Percentiles rank a stretch among this genome's conserved stretches.
These are phyloP conservation scores for Phyllostachys edulis DNA, from an alignment of 176 grass and related monocot species.

Conservation along the genomic window DNA sequence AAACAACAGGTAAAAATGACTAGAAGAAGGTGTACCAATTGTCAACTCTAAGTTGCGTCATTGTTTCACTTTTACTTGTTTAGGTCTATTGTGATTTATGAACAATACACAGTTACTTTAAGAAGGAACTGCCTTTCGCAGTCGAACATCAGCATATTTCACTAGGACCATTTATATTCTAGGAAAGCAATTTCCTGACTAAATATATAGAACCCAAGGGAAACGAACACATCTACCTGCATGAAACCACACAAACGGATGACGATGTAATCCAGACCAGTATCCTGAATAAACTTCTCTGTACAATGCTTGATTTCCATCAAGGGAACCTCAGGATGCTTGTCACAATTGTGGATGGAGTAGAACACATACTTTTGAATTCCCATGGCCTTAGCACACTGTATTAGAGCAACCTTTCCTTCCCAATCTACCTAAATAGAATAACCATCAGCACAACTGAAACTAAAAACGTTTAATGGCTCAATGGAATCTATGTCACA, in stretches of 20 bases:
- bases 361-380: constrained; percentile 97
- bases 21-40: not conserved
- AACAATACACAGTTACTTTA: not conserved
- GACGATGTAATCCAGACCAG: constrained; percentile 68
- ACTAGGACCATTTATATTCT: constrained; percentile 6
- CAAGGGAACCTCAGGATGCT: constrained; percentile 94
- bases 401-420: constrained; percentile 99
- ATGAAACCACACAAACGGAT: constrained; percentile 96
- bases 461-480: not conserved
- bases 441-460: constrained; percentile 34
- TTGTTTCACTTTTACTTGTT: not conserved
- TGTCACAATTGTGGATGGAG: constrained; percentile 98
- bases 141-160: constrained; percentile 18
- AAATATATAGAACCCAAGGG: constrained; percentile 12
- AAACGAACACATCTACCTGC: constrained; percentile 58
- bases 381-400: constrained; percentile 97
- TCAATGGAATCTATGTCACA: not conserved
- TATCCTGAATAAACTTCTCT: constrained; percentile 95
- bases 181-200: constrained; percentile 7
- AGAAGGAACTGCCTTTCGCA: constrained; percentile 8
- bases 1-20: constrained; percentile 12
- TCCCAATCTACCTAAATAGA: constrained; percentile 99
- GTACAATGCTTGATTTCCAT: constrained; percentile 99
- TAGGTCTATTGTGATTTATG: not conserved
- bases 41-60: not conserved